phyloP scores from a whole-genome alignment of 208 protist species.

The Crithidia sp. region DNA sequence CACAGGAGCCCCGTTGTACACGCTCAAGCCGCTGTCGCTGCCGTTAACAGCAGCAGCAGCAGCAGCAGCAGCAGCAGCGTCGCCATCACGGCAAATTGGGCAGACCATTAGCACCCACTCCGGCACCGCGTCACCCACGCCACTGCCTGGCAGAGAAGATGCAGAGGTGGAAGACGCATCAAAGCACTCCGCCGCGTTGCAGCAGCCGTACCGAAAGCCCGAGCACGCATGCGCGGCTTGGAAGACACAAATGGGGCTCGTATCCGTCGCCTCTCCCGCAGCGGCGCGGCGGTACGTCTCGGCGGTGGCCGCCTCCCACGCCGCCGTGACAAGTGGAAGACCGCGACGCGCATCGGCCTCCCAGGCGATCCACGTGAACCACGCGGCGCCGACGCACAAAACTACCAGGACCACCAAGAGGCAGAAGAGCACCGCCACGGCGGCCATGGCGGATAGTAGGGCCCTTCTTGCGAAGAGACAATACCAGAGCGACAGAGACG shows the following conservation, averaged over 20 bases:
- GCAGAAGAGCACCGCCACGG: not conserved
- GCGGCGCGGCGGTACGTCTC: not conserved
- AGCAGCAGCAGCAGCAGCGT: not conserved
- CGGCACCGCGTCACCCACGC: not conserved
- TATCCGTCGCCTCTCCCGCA: not conserved
- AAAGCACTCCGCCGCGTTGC: constrained; percentile 31
- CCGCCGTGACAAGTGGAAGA: not conserved
- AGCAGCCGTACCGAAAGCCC: constrained; percentile 41
- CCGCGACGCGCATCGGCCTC: not conserved
- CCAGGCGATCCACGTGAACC: constrained; percentile 7
- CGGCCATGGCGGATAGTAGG: constrained; percentile 19
- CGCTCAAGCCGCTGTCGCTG: not conserved
- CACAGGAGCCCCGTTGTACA: not conserved
- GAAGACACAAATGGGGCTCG: constrained; percentile 23
- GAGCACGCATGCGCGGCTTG: constrained; percentile 36
- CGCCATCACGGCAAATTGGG: not conserved
- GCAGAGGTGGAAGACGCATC: not conserved
- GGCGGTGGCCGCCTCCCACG: not conserved
- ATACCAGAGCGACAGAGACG: constrained; percentile 26
- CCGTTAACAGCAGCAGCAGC: not conserved
- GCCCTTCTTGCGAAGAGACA: constrained; percentile 41
- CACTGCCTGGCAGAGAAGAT: too few species aligned
- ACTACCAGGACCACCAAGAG: constrained; percentile 21
- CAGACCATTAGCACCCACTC: not conserved
- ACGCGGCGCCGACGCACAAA: constrained; percentile 22